Evolutionary conservation across 1,139 yeast species (phyloP).

Genomic region (Saccharomycopsis hybrid): DNA sequence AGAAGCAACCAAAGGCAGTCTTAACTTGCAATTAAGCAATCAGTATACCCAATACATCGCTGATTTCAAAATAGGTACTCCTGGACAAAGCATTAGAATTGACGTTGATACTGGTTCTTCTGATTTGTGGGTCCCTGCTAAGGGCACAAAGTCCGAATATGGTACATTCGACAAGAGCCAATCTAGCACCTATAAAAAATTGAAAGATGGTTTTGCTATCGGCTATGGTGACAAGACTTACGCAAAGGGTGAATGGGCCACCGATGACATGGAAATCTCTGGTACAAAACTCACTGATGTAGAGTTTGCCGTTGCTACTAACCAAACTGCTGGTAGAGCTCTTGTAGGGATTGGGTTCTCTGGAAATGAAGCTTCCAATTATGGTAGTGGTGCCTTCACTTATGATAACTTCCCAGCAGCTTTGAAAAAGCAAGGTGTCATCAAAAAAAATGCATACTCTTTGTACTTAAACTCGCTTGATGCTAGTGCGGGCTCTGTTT

Average conservation of each 20-base stretch:
- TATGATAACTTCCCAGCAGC: slow-evolving; percentile 56
- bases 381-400: slow-evolving; percentile 31
- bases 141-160: slow-evolving; percentile 26
- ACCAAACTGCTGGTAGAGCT: slow-evolving; percentile 33
- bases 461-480: slow-evolving; percentile 38
- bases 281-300: slow-evolving; percentile 34
- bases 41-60: slow-evolving; percentile 16
- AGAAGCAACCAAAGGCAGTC: slow-evolving; percentile 4
- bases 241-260: slow-evolving; percentile 19
- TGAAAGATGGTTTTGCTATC: slow-evolving; percentile 19
- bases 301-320: slow-evolving; percentile 28
- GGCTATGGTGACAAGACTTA: slow-evolving; percentile 23
- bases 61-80: slow-evolving; percentile 14
- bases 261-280: slow-evolving; percentile 28
- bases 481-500: slow-evolving; percentile 38
- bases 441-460: slow-evolving; percentile 46
- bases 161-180: slow-evolving; percentile 41
- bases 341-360: slow-evolving; percentile 60
- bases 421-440: slow-evolving; percentile 45
- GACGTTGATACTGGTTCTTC: slow-evolving; percentile 64
- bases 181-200: slow-evolving; percentile 35
- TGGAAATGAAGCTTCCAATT: slow-evolving; percentile 43
- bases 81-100: slow-evolving; percentile 39
- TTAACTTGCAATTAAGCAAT: slow-evolving; percentile 9
- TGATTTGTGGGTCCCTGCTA: slow-evolving; percentile 52